A percentile compares a stretch with the other conserved stretches of the same genome.
phyloP scores from a whole-genome alignment of 495 filamentous ascomycete genomes.

The Rhizodiscina lignyota region DNA sequence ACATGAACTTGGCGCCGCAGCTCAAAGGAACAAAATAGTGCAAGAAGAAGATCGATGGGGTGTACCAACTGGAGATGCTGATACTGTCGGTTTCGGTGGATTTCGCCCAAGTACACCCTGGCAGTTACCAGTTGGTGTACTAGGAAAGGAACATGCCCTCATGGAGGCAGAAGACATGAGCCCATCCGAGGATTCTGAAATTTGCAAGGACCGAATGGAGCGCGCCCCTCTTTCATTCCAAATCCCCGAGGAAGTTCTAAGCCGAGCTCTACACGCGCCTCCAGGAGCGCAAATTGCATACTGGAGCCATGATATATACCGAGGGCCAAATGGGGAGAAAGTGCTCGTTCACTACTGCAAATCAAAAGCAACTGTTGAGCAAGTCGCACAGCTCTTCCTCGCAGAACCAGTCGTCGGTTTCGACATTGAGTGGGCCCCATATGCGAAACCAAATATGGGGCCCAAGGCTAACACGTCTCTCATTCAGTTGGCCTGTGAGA shows the following conservation, averaged over 20 bases:
- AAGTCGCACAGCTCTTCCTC: slow-evolving; percentile 15
- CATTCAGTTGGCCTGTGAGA: slow-evolving; percentile 22
- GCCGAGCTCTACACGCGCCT: slow-evolving; percentile 13
- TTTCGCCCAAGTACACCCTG: too few species aligned
- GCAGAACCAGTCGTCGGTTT: slow-evolving; percentile 20
- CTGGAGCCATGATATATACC: slow-evolving; percentile 18
- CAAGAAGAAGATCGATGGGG: too few species aligned
- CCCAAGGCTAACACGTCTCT: slow-evolving; percentile 21
- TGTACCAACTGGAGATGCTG: too few species aligned
- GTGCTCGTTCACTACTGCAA: slow-evolving; percentile 18
- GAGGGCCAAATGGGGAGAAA: slow-evolving; percentile 11
- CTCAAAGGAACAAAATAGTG: too few species aligned
- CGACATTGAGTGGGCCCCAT: slow-evolving; percentile 23
- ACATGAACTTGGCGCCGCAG: too few species aligned
- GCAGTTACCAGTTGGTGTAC: too few species aligned
- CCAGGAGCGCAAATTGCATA: slow-evolving; percentile 10
- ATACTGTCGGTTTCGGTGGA: too few species aligned
- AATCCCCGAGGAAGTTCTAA: slow-evolving; percentile 8
- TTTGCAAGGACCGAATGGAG: too few species aligned
- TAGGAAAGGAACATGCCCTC: too few species aligned
- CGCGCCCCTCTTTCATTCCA: slow-evolving; percentile 12
- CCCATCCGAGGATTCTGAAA: too few species aligned
- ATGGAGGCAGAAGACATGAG: too few species aligned
- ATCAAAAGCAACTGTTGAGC: slow-evolving; percentile 14
- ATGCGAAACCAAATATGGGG: slow-evolving; percentile 1